A percentile compares a stretch with the other conserved stretches of the same genome.
These are phyloP conservation scores for Dryadomyces quercus-mongolicae DNA, from an alignment of 2,329 filamentous ascomycete genomes.

Conservation along the genomic window DNA sequence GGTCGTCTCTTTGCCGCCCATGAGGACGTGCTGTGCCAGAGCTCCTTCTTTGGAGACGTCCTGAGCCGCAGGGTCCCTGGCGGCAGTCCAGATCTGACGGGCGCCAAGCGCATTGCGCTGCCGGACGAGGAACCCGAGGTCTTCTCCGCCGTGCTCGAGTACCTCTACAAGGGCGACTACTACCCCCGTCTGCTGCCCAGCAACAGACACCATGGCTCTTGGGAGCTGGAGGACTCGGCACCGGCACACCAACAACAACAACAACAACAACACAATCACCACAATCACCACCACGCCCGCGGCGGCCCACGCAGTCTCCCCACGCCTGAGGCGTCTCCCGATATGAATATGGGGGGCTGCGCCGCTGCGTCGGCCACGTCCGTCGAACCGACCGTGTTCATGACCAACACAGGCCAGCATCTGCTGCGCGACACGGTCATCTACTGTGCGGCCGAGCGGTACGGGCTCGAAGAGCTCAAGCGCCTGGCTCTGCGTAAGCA, in stretches of 20 bases:
- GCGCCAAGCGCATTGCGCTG: conserved; percentile 58
- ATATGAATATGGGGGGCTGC: conserved; percentile 15
- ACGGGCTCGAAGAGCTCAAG: conserved; percentile 87
- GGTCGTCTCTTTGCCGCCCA: conserved; percentile 89
- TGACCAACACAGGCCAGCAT: conserved; percentile 60
- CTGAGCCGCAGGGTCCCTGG: conserved; percentile 38
- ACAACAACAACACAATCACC: conserved; percentile 34
- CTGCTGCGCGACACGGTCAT: conserved; percentile 87
- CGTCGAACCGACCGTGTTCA: conserved; percentile 66
- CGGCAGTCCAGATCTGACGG: conserved; percentile 6
- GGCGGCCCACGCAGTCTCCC: conserved; percentile 12
- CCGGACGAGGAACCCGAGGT: conserved; percentile 75
- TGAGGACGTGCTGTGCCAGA: conserved; percentile 79
- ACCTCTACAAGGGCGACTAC: conserved; percentile 94
- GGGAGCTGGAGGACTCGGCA: conserved; percentile 69
- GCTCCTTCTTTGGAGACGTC: conserved; percentile 63
- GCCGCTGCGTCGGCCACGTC: conserved; percentile 14
- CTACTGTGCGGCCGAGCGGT: conserved; percentile 86
- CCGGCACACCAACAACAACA: conserved; percentile 31
- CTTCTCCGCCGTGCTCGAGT: conserved; percentile 89
- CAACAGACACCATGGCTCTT: conserved; percentile 77
- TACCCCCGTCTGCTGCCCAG: conserved; percentile 80
- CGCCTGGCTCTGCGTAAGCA: conserved; percentile 86
- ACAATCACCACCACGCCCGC: neutral
- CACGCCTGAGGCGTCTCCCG: conserved; percentile 38